Conservation (phyloP, 768 basidiomycete species). For the Trametes sanguinea region DNA sequence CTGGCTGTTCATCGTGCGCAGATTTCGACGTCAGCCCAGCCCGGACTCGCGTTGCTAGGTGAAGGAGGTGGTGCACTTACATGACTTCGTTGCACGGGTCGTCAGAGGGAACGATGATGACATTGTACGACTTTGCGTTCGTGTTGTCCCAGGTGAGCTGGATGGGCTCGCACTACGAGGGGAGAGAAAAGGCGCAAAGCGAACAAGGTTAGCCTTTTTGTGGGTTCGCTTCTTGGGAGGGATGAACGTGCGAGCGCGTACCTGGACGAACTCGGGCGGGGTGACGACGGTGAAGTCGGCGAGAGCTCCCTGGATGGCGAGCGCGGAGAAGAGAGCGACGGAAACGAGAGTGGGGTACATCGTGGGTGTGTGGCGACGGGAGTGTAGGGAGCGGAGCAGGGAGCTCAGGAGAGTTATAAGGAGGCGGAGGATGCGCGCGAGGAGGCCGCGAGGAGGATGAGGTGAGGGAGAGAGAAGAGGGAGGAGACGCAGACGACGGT, state of each 20-base stretch:
- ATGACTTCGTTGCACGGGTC: slow-evolving; percentile 62
- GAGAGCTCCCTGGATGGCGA: slow-evolving; percentile 52
- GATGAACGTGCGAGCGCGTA: slow-evolving; percentile 28
- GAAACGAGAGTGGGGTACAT: slow-evolving; percentile 85
- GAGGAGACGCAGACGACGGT: slow-evolving; percentile 18
- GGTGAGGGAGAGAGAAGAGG: slow-evolving; percentile 30
- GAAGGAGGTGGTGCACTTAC: slow-evolving; percentile 43
- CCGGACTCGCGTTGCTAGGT: neutral
- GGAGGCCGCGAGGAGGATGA: slow-evolving; percentile 28
- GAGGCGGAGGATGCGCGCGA: slow-evolving; percentile 24
- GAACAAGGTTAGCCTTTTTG: slow-evolving; percentile 13
- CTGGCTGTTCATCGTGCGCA: slow-evolving; percentile 39
- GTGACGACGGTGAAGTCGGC: slow-evolving; percentile 57
- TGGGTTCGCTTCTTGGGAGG: neutral
- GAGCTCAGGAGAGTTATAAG: slow-evolving; percentile 29
- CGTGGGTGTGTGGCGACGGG: slow-evolving; percentile 30
- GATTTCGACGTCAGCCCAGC: neutral
- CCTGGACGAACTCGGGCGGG: slow-evolving; percentile 53
- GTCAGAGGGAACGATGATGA: slow-evolving; percentile 52
- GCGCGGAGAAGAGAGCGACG: slow-evolving; percentile 62
- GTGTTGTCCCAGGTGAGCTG: slow-evolving; percentile 54
- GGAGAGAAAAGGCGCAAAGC: neutral
- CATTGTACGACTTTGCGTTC: slow-evolving; percentile 51
- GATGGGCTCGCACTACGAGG: slow-evolving; percentile 51
- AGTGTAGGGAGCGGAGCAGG: slow-evolving; percentile 31